phyloP scores from a whole-genome alignment of 768 basidiomycete genomes.

The Mycena latifolia region DNA sequence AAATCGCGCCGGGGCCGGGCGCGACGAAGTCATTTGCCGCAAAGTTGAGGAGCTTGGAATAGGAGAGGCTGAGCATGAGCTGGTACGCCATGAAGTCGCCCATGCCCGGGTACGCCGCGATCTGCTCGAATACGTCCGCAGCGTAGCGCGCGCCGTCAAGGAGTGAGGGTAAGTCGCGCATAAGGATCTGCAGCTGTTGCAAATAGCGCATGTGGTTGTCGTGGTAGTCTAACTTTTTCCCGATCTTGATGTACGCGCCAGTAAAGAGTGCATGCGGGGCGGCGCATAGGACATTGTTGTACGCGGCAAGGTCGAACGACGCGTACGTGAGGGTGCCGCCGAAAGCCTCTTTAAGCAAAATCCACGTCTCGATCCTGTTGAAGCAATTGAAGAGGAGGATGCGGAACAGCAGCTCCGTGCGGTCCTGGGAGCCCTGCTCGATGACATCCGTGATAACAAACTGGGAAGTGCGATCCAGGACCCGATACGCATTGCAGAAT shows the following conservation, averaged over 20 bases:
- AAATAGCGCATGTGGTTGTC: conserved; percentile 73
- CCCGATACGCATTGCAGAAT: conserved; percentile 84
- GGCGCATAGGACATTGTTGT: conserved; percentile 62
- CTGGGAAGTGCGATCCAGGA: conserved; percentile 78
- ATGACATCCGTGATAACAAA: conserved; percentile 79
- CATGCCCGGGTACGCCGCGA: conserved; percentile 75
- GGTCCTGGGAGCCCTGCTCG: conserved; percentile 71
- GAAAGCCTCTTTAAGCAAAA: conserved; percentile 63
- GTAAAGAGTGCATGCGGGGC: conserved; percentile 72
- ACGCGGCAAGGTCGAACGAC: conserved; percentile 64
- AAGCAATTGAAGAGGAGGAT: conserved; percentile 79
- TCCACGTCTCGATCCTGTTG: conserved; percentile 81
- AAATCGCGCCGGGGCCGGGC: conserved; percentile 73
- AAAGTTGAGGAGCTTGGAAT: conserved; percentile 69
- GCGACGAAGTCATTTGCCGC: conserved; percentile 78
- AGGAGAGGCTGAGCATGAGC: conserved; percentile 70
- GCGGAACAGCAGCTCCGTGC: conserved; percentile 77
- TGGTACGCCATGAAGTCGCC: conserved; percentile 83
- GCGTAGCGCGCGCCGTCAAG: conserved; percentile 65
- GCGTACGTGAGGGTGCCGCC: conserved; percentile 70
- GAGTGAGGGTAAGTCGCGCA: conserved; percentile 67
- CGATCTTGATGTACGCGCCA: conserved; percentile 78
- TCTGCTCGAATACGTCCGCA: conserved; percentile 72
- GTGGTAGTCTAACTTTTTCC: conserved; percentile 63
- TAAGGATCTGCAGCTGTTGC: conserved; percentile 66